Conservation (phyloP, 176 grass and related monocot species). For the Aegilops sharonensis region DNA sequence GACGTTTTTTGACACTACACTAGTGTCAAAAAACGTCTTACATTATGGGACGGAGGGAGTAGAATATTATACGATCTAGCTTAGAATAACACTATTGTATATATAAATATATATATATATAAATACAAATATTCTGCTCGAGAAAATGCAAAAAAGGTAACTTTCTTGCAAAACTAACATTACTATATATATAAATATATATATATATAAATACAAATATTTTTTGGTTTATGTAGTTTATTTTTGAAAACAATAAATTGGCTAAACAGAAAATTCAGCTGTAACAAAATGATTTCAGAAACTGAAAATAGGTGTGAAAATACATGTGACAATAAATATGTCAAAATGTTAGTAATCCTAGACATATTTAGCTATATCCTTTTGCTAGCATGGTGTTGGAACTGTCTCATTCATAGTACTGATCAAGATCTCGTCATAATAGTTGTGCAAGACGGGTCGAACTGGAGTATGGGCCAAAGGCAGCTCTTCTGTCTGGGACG, state of each 20-base stretch:
- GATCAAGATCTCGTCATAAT: constrained; percentile 3
- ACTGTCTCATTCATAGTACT: not conserved
- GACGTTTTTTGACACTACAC: too few species aligned
- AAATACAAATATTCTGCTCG: too few species aligned
- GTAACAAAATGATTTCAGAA: not conserved
- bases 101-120: too few species aligned
- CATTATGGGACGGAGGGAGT: too few species aligned
- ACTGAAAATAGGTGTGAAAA: not conserved
- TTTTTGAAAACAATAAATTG: not conserved
- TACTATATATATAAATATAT: too few species aligned
- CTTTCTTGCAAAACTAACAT: too few species aligned
- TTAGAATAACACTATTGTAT: too few species aligned
- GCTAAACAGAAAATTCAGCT: not conserved
- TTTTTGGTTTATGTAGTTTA: not conserved
- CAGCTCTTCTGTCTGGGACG: constrained; percentile 60
- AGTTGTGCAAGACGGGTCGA: constrained; percentile 86
- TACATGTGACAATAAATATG: not conserved
- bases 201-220: too few species aligned
- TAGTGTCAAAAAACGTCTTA: too few species aligned
- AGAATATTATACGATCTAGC: too few species aligned
- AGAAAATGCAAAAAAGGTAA: too few species aligned
- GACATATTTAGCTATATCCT: not conserved
- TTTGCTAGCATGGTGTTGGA: not conserved
- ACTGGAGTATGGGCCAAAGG: constrained; percentile 99
- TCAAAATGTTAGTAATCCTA: not conserved